A percentile compares a stretch with the other conserved stretches of the same genome.
phyloP scores from a whole-genome alignment of 768 basidiomycete species.

The Cystofilobasidium bisporidii region DNA sequence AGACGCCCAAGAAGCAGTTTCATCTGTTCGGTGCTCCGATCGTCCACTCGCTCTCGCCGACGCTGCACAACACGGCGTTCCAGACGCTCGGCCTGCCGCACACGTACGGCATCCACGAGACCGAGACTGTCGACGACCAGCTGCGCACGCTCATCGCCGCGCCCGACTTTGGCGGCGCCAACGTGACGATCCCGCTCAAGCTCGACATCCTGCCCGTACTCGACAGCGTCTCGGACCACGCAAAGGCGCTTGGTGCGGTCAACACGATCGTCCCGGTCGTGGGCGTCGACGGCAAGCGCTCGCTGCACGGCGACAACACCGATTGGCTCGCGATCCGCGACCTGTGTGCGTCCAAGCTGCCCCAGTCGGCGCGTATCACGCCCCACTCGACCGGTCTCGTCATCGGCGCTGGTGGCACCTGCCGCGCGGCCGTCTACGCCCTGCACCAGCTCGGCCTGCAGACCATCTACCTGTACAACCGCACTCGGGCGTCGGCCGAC shows the following conservation, averaged over 20 bases:
- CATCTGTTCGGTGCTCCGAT: slow-evolving; percentile 88
- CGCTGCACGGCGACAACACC: slow-evolving; percentile 85
- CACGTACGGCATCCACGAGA: slow-evolving; percentile 68
- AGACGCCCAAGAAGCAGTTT: slow-evolving; percentile 62
- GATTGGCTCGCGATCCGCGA: slow-evolving; percentile 84
- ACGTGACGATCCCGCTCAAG: slow-evolving; percentile 94
- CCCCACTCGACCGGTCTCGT: slow-evolving; percentile 57
- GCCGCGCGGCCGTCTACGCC: slow-evolving; percentile 88
- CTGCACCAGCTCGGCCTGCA: slow-evolving; percentile 58
- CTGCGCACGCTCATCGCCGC: slow-evolving; percentile 55
- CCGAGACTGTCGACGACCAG: slow-evolving; percentile 53
- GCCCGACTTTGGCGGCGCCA: slow-evolving; percentile 82
- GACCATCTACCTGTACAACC: slow-evolving; percentile 76
- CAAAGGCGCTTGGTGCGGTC: slow-evolving; percentile 80
- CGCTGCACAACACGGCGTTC: slow-evolving; percentile 84
- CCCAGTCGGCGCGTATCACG: slow-evolving; percentile 41
- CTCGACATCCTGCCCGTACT: slow-evolving; percentile 76
- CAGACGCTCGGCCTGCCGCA: slow-evolving; percentile 72
- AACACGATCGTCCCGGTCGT: slow-evolving; percentile 71
- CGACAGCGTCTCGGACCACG: slow-evolving; percentile 68
- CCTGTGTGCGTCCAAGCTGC: slow-evolving; percentile 37
- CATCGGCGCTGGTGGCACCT: slow-evolving; percentile 90
- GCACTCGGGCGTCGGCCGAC: slow-evolving; percentile 65
- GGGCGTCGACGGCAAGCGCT: slow-evolving; percentile 42
- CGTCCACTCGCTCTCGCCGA: slow-evolving; percentile 78